Evolutionary conservation across 2,329 filamentous ascomycete genomes (phyloP).

Genomic region (Westerdykella sp.): DNA sequence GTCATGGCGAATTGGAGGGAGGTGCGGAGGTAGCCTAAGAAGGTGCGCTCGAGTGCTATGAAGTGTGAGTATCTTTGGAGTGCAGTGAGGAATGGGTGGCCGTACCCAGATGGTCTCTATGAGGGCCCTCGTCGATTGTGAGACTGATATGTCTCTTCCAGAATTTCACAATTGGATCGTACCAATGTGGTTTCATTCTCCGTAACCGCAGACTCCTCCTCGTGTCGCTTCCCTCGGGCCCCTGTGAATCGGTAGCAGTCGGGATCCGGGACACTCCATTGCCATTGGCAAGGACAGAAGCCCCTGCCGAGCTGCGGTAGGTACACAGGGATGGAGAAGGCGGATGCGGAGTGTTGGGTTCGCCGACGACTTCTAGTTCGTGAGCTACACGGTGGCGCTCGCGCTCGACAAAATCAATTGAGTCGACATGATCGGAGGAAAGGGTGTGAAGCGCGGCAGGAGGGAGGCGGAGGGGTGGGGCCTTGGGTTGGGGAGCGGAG

Average conservation of each 20-base stretch:
- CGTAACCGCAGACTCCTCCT: constrained; percentile 7
- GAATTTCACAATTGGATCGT: constrained; percentile 36
- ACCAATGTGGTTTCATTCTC: constrained; percentile 28
- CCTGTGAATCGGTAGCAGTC: constrained; percentile 10
- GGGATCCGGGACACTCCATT: constrained; percentile 6
- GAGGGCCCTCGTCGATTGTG: constrained; percentile 45
- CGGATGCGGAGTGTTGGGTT: constrained; percentile 1
- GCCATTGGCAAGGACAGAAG: neutral
- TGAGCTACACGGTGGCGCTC: constrained; percentile 13
- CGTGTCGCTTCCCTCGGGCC: constrained; percentile 6
- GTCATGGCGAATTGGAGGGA: constrained; percentile 62
- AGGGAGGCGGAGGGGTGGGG: constrained; percentile 3
- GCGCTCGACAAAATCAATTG: constrained; percentile 8
- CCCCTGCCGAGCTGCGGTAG: constrained; percentile 1
- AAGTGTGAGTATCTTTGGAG: constrained; percentile 1
- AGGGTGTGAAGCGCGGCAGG: constrained; percentile 6
- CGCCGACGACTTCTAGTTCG: constrained; percentile 10
- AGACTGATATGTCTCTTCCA: constrained; percentile 49
- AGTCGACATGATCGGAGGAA: constrained; percentile 12
- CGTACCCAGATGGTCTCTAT: constrained; percentile 54
- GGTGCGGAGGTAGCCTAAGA: constrained; percentile 66
- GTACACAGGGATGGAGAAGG: constrained; percentile 4
- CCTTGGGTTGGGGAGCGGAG: constrained; percentile 2
- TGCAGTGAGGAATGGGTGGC: neutral
- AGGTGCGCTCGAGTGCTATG: constrained; percentile 67